Conservation (phyloP, 2,329 filamentous ascomycete genomes). For the Coniochaeta sp. region DNA sequence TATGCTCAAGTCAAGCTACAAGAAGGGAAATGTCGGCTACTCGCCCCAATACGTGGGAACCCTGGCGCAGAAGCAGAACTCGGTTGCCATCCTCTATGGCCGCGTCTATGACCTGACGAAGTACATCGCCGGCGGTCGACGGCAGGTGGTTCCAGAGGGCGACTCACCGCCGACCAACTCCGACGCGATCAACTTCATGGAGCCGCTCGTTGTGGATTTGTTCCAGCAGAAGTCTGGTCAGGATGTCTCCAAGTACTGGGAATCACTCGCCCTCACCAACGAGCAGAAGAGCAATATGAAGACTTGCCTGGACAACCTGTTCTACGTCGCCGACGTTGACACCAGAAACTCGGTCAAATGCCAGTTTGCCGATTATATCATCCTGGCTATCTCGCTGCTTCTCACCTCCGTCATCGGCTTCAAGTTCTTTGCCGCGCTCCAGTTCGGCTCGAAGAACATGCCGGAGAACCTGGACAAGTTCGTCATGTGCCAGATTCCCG, state of each 20-base stretch:
- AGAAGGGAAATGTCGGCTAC: slow-evolving; percentile 83
- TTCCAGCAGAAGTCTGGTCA: slow-evolving; percentile 70
- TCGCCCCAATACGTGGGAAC: slow-evolving; percentile 68
- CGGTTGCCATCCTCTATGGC: slow-evolving; percentile 71
- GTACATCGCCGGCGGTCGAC: slow-evolving; percentile 71
- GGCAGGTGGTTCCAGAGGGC: slow-evolving; percentile 49
- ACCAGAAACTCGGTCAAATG: slow-evolving; percentile 82
- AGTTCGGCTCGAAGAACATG: slow-evolving; percentile 84
- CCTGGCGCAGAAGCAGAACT: slow-evolving; percentile 53
- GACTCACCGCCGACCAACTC: slow-evolving; percentile 33
- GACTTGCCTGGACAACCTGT: slow-evolving; percentile 84
- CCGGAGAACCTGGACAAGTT: slow-evolving; percentile 98
- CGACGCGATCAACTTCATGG: slow-evolving; percentile 73
- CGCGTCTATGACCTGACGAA: slow-evolving; percentile 85
- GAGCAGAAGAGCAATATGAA: slow-evolving; percentile 61
- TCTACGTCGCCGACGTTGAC: slow-evolving; percentile 87
- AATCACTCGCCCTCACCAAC: slow-evolving; percentile 54
- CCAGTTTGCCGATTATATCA: slow-evolving; percentile 81
- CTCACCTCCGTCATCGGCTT: slow-evolving; percentile 79
- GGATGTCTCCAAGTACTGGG: slow-evolving; percentile 81
- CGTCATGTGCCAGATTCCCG: slow-evolving; percentile 93
- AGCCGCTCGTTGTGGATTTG: slow-evolving; percentile 61
- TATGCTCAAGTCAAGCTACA: slow-evolving; percentile 65
- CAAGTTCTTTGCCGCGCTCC: slow-evolving; percentile 94
- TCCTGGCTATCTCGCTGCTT: slow-evolving; percentile 76